phyloP scores from a whole-genome alignment of 2,329 filamentous ascomycete genomes.

The Aspergillus pseudoterreus region DNA sequence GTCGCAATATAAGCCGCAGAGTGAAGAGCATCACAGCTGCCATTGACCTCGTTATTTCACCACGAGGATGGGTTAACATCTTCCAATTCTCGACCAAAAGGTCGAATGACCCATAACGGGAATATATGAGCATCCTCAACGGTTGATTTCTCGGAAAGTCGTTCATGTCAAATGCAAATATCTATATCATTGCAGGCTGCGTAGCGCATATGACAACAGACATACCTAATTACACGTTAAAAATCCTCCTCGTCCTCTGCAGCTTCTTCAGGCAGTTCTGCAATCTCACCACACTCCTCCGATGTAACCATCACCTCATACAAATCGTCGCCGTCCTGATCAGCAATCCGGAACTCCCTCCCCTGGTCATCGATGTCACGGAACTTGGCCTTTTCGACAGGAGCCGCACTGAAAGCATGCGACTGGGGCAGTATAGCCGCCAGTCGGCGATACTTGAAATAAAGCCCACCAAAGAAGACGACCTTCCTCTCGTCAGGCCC shows the following conservation, averaged over 20 bases:
- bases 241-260: not conserved
- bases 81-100: no score
- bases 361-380: not conserved
- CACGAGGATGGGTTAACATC: no score
- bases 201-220: no score
- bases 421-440: conserved; percentile 1
- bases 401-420: conserved; percentile 3
- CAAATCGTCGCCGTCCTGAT: not conserved
- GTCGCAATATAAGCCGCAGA: not conserved
- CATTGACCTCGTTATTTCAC: not conserved
- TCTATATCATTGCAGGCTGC: no score
- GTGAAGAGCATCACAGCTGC: not conserved
- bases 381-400: conserved; percentile 3
- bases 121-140: no score
- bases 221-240: not conserved
- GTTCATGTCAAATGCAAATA: no score
- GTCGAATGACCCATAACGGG: no score
- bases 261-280: not conserved
- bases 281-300: conserved; percentile 4
- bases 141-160: no score
- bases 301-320: not conserved
- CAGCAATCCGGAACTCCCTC: conserved; percentile 1
- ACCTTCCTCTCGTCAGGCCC: conserved; percentile 1
- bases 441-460: conserved; percentile 3
- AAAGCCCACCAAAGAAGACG: conserved; percentile 3